Percentiles rank a stretch among this genome's conserved stretches.
These are phyloP conservation scores for Cucumis sativus DNA, from an alignment of 306 rosid genomes.

Conservation along the genomic window Cucumber_9930_V3 NC_026657.2:7187501-7188000, in stretches of 20 bases:
- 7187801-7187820: not conserved
- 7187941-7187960: not conserved
- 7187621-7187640: not conserved
- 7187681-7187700: not conserved
- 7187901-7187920: not conserved
- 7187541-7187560: too few relatives aligned
- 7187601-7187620: not conserved
- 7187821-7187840: not conserved
- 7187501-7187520: too few relatives aligned
- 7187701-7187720: not conserved
- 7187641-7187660: not conserved
- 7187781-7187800: not conserved
- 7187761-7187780: not conserved
- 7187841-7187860: not conserved
- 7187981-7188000: not conserved
- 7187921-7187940: not conserved
- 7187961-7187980: not conserved
- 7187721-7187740: too few relatives aligned
- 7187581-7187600: not conserved
- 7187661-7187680: not conserved
- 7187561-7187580: not conserved
- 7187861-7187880: not conserved
- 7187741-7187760: too few relatives aligned
- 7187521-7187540: not conserved
- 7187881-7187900: slow-evolving; percentile 3